These are phyloP conservation scores for Pythium sp. DNA, from an alignment of 352 stramenopile genomes.

Conservation along the genomic window DNA sequence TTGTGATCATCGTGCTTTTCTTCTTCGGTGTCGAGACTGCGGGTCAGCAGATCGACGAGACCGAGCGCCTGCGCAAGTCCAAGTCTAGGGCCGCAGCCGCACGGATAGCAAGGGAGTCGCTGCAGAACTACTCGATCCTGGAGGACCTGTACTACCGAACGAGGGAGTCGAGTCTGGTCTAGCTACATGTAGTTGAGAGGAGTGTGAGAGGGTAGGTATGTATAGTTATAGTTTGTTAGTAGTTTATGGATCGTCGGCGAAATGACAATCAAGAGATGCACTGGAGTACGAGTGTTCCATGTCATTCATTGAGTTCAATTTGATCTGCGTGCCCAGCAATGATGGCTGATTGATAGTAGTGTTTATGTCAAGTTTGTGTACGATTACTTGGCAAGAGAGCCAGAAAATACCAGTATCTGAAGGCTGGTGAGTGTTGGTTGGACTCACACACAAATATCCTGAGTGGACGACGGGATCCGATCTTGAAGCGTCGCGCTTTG, in stretches of 20 bases:
- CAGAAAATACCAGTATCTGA: no score
- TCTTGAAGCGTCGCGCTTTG: no score
- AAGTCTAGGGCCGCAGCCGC: not conserved
- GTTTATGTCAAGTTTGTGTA: no score
- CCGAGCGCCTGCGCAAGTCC: constrained; percentile 6
- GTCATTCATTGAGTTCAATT: not conserved
- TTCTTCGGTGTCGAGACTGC: constrained; percentile 19
- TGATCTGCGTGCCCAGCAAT: not conserved
- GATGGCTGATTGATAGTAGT: not conserved
- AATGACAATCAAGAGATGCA: not conserved
- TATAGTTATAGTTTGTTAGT: not conserved
- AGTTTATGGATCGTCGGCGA: not conserved
- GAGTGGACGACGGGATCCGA: no score
- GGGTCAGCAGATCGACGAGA: constrained; percentile 15
- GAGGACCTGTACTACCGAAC: not conserved
- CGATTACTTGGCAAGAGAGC: no score
- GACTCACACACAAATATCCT: no score
- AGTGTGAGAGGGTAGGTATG: no score
- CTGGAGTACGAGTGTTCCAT: not conserved
- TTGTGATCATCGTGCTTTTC: constrained; percentile 13
- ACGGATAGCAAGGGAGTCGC: not conserved
- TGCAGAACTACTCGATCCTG: constrained; percentile 7
- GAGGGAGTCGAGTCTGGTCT: not conserved
- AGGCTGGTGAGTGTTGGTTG: no score
- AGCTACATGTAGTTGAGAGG: not conserved